Evolutionary conservation across 192 early-diverging fungal genomes (phyloP), one percentile per base, ranked within the genome.

Genomic region (Cladochytrium replicatum): DNA sequence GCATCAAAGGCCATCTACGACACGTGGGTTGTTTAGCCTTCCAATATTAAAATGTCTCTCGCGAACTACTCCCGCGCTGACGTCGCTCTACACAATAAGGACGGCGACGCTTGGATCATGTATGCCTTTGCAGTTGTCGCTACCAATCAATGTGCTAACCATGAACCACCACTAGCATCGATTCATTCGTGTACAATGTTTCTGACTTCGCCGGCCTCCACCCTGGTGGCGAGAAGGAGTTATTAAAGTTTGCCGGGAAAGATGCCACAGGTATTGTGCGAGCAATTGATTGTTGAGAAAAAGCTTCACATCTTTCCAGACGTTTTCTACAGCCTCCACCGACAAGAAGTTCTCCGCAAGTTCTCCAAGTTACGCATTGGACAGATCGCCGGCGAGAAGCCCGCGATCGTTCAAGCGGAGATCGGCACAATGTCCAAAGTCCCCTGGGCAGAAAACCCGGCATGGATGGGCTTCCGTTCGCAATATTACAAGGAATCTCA

Each of bases 181-280:
- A 54, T 45, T 21, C 9, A 13, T 8, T n/a, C 26, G 53, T 54
- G 6, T 54, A 57, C 55, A 37, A 54, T 52, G 22, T 54, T 4
- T 29, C 24, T n/a, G 6, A 21, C 43, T 52, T 52, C 48, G 55
- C 61, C 28, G 48, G 38, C 28, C 9, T 57, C 31, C 63, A 65
- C 49, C 66, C 69, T 38, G 69, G 69, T 6, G 68, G 68, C 25
- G 64, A 60, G 41, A 48, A 43, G 31, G 41, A 67, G 23, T 24
- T 71, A 13, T 17, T 61, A n/a, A 43, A 71, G 25, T 37, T 55
- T 21, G 61, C 61, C 38, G 68, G 68, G 15, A 63, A 60, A 34
- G 68, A 71, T 41, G 68, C 53, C 28, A 71, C 68, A 8, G 48
- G n/a, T n/a, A n/a, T n/a, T n/a, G n/a, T n/a, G n/a, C n/a, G n/a